These are phyloP conservation scores for Eucalyptus marginata DNA, from an alignment of 345 rosid species.

Conservation along the genomic window DNA sequence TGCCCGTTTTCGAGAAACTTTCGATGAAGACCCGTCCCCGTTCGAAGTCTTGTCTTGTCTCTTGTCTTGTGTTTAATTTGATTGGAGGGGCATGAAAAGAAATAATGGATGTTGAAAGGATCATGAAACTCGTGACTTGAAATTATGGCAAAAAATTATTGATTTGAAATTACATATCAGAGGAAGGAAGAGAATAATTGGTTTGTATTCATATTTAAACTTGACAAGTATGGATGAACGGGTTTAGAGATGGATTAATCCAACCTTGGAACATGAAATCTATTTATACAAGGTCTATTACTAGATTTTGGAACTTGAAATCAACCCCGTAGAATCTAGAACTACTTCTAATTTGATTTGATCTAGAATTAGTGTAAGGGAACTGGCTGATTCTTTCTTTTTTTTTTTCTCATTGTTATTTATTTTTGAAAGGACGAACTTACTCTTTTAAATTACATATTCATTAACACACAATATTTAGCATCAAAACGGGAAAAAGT, in stretches of 20 bases:
- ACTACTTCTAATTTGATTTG: neutral
- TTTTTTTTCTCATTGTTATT: neutral
- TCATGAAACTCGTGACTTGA: neutral
- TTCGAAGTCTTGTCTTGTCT: too few species aligned
- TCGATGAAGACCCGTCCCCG: neutral
- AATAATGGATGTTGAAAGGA: neutral
- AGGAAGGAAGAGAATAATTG: neutral
- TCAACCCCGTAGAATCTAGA: fast-evolving
- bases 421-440: neutral
- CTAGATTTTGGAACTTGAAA: neutral
- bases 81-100: neutral
- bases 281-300: neutral
- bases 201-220: neutral
- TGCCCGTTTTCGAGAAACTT: neutral
- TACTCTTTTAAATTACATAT: neutral
- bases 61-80: neutral
- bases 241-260: neutral
- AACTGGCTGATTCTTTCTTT: fast-evolving
- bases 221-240: neutral
- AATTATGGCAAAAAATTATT: neutral
- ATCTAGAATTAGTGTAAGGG: fast-evolving
- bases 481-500: neutral
- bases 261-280: neutral
- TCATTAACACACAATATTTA: neutral
- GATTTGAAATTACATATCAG: neutral